phyloP scores from a whole-genome alignment of 2,329 filamentous ascomycete species.

The Pyrenochaeta sp. region DNA sequence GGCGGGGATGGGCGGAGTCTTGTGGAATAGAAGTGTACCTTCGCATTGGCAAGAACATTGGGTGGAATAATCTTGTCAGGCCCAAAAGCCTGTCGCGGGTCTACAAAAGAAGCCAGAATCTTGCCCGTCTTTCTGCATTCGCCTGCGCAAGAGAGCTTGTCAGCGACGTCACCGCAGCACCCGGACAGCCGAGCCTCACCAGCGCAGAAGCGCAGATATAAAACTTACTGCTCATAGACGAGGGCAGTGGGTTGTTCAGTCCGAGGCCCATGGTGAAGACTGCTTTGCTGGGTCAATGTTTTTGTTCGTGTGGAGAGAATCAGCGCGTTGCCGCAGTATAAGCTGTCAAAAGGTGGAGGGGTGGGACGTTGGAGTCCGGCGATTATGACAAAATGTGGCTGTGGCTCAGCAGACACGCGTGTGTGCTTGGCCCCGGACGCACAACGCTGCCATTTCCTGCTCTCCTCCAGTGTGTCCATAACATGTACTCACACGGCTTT shows the following conservation, averaged over 20 bases:
- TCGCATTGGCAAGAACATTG: slow-evolving; percentile 86
- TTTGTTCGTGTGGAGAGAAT: slow-evolving; percentile 7
- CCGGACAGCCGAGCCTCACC: slow-evolving; percentile 7
- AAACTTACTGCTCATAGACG: slow-evolving; percentile 61
- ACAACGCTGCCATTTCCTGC: neutral
- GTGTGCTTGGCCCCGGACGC: slow-evolving; percentile 1
- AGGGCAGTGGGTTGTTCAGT: slow-evolving; percentile 64
- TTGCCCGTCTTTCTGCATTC: slow-evolving; percentile 98
- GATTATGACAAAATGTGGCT: neutral
- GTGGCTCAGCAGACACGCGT: slow-evolving; percentile 1
- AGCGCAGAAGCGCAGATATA: slow-evolving; percentile 1
- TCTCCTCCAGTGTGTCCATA: neutral
- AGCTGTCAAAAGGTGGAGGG: neutral
- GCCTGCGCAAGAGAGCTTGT: slow-evolving; percentile 64
- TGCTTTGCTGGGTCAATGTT: neutral
- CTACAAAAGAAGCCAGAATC: slow-evolving; percentile 93
- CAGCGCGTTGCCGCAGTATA: slow-evolving; percentile 1
- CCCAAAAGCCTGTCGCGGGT: slow-evolving; percentile 90
- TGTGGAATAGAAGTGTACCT: slow-evolving; percentile 63
- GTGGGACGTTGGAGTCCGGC: neutral
- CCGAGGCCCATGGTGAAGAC: slow-evolving; percentile 53
- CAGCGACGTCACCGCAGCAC: slow-evolving; percentile 43
- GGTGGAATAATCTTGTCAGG: slow-evolving; percentile 98
- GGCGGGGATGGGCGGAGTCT: slow-evolving; percentile 7
- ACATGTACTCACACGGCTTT: neutral